Evolutionary conservation across 257 asterid genomes (phyloP).

Genomic region (Solanum appendiculatum): DNA sequence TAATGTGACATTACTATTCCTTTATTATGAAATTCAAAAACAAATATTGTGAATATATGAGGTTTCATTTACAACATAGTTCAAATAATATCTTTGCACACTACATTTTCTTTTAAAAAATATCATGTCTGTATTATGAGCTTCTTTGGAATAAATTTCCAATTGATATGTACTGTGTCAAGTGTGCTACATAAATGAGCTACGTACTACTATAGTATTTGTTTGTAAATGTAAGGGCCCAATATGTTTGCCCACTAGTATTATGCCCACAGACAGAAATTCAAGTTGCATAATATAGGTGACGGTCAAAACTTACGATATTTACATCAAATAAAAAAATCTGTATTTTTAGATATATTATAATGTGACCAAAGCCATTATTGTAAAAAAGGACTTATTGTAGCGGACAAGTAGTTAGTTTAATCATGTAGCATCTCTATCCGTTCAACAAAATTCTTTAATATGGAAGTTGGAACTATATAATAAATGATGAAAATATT

Average conservation of each 20-base stretch:
- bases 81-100: neutral
- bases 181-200: neutral
- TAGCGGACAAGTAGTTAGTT: neutral
- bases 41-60: neutral
- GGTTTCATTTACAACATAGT: neutral
- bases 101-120: neutral
- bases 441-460: neutral
- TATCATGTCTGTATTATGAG: neutral
- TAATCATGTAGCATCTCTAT: neutral
- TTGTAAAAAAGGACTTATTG: neutral
- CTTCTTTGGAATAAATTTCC: neutral
- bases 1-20: neutral
- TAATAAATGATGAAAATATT: neutral
- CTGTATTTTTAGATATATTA: too few relatives aligned
- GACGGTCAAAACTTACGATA: too few relatives aligned
- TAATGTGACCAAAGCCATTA: neutral
- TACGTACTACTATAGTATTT: neutral
- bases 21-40: neutral
- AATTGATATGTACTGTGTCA: neutral
- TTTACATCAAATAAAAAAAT: too few relatives aligned
- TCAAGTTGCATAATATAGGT: neutral
- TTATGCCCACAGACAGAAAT: neutral
- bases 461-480: neutral
- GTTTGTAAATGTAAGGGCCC: neutral
- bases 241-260: neutral